Evolutionary conservation across 2,329 filamentous ascomycete genomes (phyloP).

Genomic region (Ramularia endophylla): DNA sequence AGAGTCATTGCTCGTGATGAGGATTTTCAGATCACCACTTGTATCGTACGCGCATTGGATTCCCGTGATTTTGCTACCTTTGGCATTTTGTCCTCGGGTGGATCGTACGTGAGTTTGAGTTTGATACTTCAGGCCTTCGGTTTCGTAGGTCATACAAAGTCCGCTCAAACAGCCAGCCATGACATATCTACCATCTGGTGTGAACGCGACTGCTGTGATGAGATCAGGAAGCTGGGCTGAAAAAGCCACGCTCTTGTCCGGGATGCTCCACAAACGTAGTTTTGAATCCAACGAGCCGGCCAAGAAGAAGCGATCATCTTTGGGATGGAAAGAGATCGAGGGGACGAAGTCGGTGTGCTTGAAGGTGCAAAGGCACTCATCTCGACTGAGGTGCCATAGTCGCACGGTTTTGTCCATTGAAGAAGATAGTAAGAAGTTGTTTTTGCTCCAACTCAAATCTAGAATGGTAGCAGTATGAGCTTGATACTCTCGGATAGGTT

Average conservation of each 20-base stretch:
- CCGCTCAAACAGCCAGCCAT: constrained; percentile 86
- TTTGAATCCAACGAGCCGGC: constrained; percentile 88
- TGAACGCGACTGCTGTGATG: constrained; percentile 90
- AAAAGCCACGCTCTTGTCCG: constrained; percentile 88
- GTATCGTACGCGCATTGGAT: constrained; percentile 66
- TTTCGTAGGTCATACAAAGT: constrained; percentile 85
- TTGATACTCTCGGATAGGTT: constrained; percentile 70
- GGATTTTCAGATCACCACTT: constrained; percentile 67
- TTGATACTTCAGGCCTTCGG: constrained; percentile 76
- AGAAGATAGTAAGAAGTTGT: constrained; percentile 91
- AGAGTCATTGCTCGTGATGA: constrained; percentile 94
- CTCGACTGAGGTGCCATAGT: constrained; percentile 81
- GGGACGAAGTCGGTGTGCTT: constrained; percentile 94
- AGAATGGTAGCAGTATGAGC: constrained; percentile 83
- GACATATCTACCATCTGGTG: constrained; percentile 81
- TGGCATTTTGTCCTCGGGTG: constrained; percentile 84
- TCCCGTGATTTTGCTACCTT: constrained; percentile 95
- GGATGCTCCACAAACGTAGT: constrained; percentile 90
- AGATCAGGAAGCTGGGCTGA: constrained; percentile 73
- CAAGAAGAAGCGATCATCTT: constrained; percentile 92
- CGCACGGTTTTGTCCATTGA: constrained; percentile 98
- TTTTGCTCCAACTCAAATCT: constrained; percentile 97
- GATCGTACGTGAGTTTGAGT: constrained; percentile 92
- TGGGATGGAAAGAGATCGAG: constrained; percentile 88
- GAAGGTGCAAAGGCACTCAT: constrained; percentile 87